phyloP scores from a whole-genome alignment of 441 rosid species.

The Gossypium lobatum region DNA sequence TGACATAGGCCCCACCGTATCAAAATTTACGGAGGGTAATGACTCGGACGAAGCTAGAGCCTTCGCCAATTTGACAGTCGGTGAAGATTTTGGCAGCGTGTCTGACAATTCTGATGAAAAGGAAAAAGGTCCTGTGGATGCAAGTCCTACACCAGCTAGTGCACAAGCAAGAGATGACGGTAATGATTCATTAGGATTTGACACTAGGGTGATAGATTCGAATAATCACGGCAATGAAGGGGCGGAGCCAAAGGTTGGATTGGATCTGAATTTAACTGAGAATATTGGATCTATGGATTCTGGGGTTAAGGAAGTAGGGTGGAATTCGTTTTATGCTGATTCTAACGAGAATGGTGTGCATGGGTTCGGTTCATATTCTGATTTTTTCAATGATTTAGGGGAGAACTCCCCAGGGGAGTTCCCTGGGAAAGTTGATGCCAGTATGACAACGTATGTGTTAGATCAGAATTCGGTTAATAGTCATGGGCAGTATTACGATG shows the following conservation, averaged over 20 bases:
- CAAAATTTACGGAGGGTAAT: slow-evolving; percentile 28
- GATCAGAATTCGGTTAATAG: slow-evolving; percentile 29
- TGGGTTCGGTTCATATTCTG: slow-evolving; percentile 58
- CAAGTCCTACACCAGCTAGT: slow-evolving; percentile 11
- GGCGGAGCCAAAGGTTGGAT: slow-evolving; percentile 26
- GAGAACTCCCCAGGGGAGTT: slow-evolving; percentile 34
- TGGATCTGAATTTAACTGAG: background rate
- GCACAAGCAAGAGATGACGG: slow-evolving; percentile 14
- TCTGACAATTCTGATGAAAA: slow-evolving; percentile 5
- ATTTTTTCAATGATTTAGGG: slow-evolving; percentile 64
- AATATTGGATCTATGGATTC: slow-evolving; percentile 23
- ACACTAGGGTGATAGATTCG: slow-evolving; percentile 17
- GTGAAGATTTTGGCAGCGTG: slow-evolving; percentile 19
- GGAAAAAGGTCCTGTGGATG: slow-evolving; percentile 18
- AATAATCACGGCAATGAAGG: slow-evolving; percentile 24
- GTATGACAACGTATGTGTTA: slow-evolving; percentile 17
- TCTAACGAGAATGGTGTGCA: slow-evolving; percentile 35
- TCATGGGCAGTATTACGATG: slow-evolving; percentile 21
- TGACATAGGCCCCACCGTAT: slow-evolving; percentile 29
- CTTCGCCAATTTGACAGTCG: slow-evolving; percentile 44
- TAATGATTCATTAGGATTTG: slow-evolving; percentile 21
- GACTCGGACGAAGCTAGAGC: slow-evolving; percentile 55
- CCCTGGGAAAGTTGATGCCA: slow-evolving; percentile 16
- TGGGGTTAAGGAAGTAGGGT: slow-evolving; percentile 76
- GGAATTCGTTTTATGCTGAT: slow-evolving; percentile 80